Evolutionary conservation across 2,329 filamentous ascomycete species (phyloP), one percentile per base, ranked within the genome.

Genomic region (Huntiella moniliformis): DNA sequence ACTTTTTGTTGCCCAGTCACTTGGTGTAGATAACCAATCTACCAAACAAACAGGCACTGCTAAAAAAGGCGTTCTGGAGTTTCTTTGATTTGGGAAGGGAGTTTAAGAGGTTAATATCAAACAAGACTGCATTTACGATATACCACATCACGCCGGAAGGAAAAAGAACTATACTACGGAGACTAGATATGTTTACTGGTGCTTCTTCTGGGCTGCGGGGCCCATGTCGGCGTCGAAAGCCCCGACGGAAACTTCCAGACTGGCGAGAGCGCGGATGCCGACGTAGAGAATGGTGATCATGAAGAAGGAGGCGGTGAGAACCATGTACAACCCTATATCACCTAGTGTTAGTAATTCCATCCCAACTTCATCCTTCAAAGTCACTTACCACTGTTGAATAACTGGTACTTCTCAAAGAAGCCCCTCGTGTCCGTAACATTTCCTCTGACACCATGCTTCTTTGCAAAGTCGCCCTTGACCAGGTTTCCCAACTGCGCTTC

Each of bases 211-310:
- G 31, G 81, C 81, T 34, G 77, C 69, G n/a, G 85, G 83, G 0
- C 86, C 84, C 69, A 85, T 93, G 55, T 95, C 88, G 68, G 94
- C 95, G 59, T 92, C 88, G 59, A 96, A 98, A 1, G 91, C 86
- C 52, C 82, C 85, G 60, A 96, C 96, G 1, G 84, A 82, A 28
- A 96, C 84, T 60, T 95, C 71, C 13, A 98, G 69, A 53, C 84
- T 88, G 5, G 73, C 67, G 10, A 96, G 68, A 11, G 82, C 86
- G 50, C 63, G 74, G 46, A 96, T 64, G 11, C 81, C 91, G 47
- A 87, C 78, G 53, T 79, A 79, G 4, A 94, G 66, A 53, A 96
- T 87, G 22, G 74, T 65, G 50, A 93, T 63, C 42, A 94, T 69
- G 35, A 94, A 60, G 13, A 91, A 60, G 3, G 73, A 65, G 16